Evolutionary conservation across 176 grass and related monocot species (phyloP).

Genomic region (Urochloa ruziziensis): DNA sequence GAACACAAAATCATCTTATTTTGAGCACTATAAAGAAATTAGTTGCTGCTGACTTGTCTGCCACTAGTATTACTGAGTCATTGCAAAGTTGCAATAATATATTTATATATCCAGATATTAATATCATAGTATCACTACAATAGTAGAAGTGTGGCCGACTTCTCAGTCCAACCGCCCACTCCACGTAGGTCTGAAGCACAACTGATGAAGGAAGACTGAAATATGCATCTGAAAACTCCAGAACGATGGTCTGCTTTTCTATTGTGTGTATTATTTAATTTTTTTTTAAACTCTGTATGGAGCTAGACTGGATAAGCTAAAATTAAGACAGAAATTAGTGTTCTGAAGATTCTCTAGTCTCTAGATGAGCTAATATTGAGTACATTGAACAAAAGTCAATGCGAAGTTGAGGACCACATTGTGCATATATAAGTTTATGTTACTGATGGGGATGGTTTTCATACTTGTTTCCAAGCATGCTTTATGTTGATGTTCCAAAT

Average conservation of each 20-base stretch:
- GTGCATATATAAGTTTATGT: not conserved
- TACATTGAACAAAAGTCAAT: not conserved
- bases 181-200: not conserved
- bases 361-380: not conserved
- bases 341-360: not conserved
- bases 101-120: not conserved
- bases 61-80: not conserved
- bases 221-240: not conserved
- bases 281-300: not conserved
- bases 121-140: not conserved
- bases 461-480: not conserved
- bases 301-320: not conserved
- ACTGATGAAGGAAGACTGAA: not conserved
- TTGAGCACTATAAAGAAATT: not conserved
- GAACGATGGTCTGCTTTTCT: not conserved
- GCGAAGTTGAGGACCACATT: not conserved
- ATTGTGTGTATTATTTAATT: not conserved
- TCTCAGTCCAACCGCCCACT: not conserved
- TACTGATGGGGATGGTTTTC: not conserved
- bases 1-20: not conserved
- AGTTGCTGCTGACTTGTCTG: slow-evolving; percentile 4
- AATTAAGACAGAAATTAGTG: not conserved
- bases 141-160: not conserved
- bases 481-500: not conserved
- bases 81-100: not conserved